Conservation (phyloP, 164 flowering plant genomes). For the Chimonanthus praecox region DNA sequence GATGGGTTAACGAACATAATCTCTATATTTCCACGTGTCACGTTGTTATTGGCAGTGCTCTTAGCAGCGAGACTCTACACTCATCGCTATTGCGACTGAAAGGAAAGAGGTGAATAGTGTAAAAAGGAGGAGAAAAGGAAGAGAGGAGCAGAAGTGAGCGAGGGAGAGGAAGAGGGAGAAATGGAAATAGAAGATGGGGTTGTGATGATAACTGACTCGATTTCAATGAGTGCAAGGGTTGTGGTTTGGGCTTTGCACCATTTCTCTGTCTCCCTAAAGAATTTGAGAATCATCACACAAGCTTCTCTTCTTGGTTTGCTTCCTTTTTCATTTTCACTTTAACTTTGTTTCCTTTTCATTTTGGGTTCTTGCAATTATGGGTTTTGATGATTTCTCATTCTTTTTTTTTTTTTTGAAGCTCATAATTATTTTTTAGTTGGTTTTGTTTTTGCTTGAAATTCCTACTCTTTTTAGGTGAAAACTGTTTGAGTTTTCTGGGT, state of each 20-base stretch:
- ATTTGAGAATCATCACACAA: constrained; percentile 26
- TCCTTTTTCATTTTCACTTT: not conserved
- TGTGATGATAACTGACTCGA: constrained; percentile 20
- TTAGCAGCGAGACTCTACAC: no score
- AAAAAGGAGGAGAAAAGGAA: not conserved
- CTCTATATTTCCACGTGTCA: no score
- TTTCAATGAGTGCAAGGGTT: constrained; percentile 19
- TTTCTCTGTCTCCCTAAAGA: constrained; percentile 13
- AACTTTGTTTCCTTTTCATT: not conserved
- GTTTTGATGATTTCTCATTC: constrained; percentile 7
- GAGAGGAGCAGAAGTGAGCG: not conserved
- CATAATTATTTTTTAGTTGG: not conserved
- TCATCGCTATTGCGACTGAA: no score
- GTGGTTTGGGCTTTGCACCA: constrained; percentile 24
- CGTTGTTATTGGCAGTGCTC: no score
- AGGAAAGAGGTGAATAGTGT: no score
- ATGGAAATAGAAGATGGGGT: constrained; percentile 24
- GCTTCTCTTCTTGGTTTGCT: constrained; percentile 21
- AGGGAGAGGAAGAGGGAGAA: not conserved
- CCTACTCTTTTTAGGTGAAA: no score
- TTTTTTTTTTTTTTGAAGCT: not conserved
- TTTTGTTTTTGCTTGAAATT: not conserved
- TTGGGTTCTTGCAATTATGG: constrained; percentile 5
- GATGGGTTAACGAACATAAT: no score
- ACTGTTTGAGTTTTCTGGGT: not conserved